Evolutionary conservation across 768 basidiomycete species (phyloP), one percentile per base, ranked within the genome.

Genomic region (Pleurotus tuoliensis): DNA sequence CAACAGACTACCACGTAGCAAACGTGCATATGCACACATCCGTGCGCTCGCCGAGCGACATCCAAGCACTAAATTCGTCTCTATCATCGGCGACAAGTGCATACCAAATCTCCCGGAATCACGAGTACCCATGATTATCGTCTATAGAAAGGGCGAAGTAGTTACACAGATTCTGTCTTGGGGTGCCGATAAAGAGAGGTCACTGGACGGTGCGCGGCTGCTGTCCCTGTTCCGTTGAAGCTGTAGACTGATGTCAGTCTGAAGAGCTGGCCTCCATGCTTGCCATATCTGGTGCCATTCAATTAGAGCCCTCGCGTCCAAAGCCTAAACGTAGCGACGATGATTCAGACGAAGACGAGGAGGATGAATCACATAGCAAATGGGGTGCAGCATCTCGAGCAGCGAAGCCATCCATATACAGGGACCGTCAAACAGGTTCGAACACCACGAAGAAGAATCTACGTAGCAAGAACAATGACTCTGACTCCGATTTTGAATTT

Each of bases 41-140:
- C 77, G 76, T 4, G 77, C 76, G 0, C 78, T 99, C 4, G 93
- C 97, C 1, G 76, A 75, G n/a, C 82, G 84, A 52, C 88, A 96
- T 69, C 92, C 94, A 2, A 87, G 88, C 47, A 91, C 94, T 9
- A 98, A 98, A 73, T 97, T 99, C 63, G 89, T 98, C 59, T 93
- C 92, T 9, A 98, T 98, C 63, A 84, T 94, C 3, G 94, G 94
- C 38, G 83, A 92, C 73, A 94, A 94, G 70, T 96, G 94, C 74
- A 97, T 99, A 63, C 86, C 91, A n/a, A 88, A 98, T 71, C 86
- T 98, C 37, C 96, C 95, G 12, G 97, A 98, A 63, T 78, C 82
- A 38, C 86, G 94, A 51, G 72, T 94, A 40, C 97, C 97, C 1
- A 98, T 96, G 79, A 74, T 98, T 56, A 86, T 99, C 61, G 74